Conservation (phyloP, 2,329 filamentous ascomycete genomes). For the Penicillium sp. region DNA sequence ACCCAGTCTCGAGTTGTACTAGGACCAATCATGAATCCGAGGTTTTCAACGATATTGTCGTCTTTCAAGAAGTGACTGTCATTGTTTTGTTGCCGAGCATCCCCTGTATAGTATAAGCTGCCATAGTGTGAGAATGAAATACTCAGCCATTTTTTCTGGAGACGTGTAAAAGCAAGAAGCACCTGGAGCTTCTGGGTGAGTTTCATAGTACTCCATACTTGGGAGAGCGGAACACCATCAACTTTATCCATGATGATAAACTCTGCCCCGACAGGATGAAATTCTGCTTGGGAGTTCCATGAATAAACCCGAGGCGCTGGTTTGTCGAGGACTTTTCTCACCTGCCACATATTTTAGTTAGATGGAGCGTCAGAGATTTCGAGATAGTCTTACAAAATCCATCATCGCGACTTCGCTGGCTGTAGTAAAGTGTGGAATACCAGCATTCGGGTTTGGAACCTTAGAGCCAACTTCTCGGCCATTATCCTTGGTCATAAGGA, state of each 20-base stretch:
- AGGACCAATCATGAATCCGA: slow-evolving; percentile 32
- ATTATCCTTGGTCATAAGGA: slow-evolving; percentile 35
- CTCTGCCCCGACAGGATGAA: slow-evolving; percentile 25
- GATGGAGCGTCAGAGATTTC: background rate
- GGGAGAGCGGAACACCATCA: slow-evolving; percentile 26
- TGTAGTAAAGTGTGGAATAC: slow-evolving; percentile 18
- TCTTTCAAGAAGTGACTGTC: slow-evolving; percentile 28
- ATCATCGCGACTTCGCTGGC: slow-evolving; percentile 43
- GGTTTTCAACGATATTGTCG: slow-evolving; percentile 23
- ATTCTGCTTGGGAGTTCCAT: slow-evolving; percentile 28
- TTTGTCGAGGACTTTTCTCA: slow-evolving; percentile 26
- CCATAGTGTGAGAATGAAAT: slow-evolving; percentile 36
- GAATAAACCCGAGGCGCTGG: slow-evolving; percentile 23
- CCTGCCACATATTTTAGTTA: slow-evolving; percentile 12
- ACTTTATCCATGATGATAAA: slow-evolving; percentile 31
- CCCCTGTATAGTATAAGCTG: slow-evolving; percentile 30
- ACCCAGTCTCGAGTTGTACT: slow-evolving; percentile 31
- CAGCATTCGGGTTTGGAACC: slow-evolving; percentile 38
- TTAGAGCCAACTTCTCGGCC: slow-evolving; percentile 36
- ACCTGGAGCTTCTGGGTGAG: slow-evolving; percentile 29
- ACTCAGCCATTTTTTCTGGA: slow-evolving; percentile 32
- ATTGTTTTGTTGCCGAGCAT: slow-evolving; percentile 22
- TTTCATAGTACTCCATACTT: slow-evolving; percentile 30
- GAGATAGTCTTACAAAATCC: slow-evolving; percentile 21
- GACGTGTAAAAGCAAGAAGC: slow-evolving; percentile 30